Base-by-base conservation (phyloP, 441 rosid genomes). In the Croton laevigatus region DNA sequence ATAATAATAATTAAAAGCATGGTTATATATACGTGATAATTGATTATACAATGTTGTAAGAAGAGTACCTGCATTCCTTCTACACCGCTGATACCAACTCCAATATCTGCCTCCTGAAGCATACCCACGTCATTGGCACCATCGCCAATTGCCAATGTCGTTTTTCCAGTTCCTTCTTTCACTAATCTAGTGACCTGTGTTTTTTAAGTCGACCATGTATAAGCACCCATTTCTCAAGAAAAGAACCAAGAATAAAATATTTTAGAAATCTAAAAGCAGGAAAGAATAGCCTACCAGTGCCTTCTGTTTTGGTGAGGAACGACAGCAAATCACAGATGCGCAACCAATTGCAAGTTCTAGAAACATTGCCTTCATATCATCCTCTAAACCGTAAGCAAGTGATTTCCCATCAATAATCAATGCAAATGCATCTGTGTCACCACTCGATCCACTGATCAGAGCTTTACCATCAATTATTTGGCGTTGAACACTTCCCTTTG, bases 81-180 rank as follows among this genome's bases (percentile, higher is more conserved):
- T 52, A 87, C 87, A 34, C 98, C 98, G 36, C 98, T 93, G 81
- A 93, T 93, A 72, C 98, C 97, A 10, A 93, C 76, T 49, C 98
- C 98, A 3, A 93, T 91, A 69, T 93, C 97, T 14, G 98, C 98
- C 83, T 93, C 98, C 81, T 91, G 98, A 73, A 93, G 96, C 98
- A 93, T 93, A 23, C 98, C 98, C 12, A 93, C 98, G 76, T 93
- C 98, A 62, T 93, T 93, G 48, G 98, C 98, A n/a, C 98, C 97
- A 79, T 93, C 98, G 23, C 98, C 97, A 42, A 94, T 85, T 17
- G 91, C 98, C 69, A 91, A 83, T 61, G 95, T 94, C 76, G 97
- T 88, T 69, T 82, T 88, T 34, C 89, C 88, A 0, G 90, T 87
- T 80, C 85, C 86, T 64, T 62, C 81, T 81, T 94, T 94, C 14